Evolutionary conservation across 2,329 filamentous ascomycete species (phyloP), one percentile per base, ranked within the genome.

Genomic region (Aureobasidium sp.): DNA sequence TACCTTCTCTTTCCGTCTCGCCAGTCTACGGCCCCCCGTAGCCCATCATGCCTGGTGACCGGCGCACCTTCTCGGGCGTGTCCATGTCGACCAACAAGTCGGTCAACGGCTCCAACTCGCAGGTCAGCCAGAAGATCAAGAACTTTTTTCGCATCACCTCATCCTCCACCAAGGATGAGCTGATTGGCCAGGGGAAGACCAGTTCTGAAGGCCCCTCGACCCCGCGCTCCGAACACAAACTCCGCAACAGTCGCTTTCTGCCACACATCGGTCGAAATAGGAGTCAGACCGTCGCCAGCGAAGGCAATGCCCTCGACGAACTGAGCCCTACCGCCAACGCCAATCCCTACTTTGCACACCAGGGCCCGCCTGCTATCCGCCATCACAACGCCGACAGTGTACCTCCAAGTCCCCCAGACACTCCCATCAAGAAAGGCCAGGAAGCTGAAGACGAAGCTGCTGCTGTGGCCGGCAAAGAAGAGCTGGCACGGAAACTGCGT

Each of bases 341-440:
- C 66, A 99, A 99, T 74, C 94, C 94, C 21, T 99, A 99, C 77
- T 99, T 97, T 75, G 89, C 87, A 67, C 94, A 97, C 73, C 94
- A 99, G 77, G 94, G 94, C 62, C 91, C 91, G 68, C 94, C 94
- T 4, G 90, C 90, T 66, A 80, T 97, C 69, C 88, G 93, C 72
- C 94, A 99, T 78, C 91, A 95, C 78, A 96, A 97, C 74, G 91
- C 94, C 68, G 90, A 88, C 70, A 97, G 91, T 66, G 89, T 96
- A 39, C 92, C 94, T 14, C 91, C 91, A 13, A 96, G 92, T 64
- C 93, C 94, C 34, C 91, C 93, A 48, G 91, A 96, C 73, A 96
- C 91, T 1, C 92, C 93, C 67, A 70, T 73, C 34, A 69, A 89
- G 89, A 76, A 81, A 89, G 84, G 89, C 55, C 85, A 86, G 29